Evolutionary conservation across 306 rosid species (phyloP).

Genomic region (Amphicarpaea edgeworthii): DNA sequence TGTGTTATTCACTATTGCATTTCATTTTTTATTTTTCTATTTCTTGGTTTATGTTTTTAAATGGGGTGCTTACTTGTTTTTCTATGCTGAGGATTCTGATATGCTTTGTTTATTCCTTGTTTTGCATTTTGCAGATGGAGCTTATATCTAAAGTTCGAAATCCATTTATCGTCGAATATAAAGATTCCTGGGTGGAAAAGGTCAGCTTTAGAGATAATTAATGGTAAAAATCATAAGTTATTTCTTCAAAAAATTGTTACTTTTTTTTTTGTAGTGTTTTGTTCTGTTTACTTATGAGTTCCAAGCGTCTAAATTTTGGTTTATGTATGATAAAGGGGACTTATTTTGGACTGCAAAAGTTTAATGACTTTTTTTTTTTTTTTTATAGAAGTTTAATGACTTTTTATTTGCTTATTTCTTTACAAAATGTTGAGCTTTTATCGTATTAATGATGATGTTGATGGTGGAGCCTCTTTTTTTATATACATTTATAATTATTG

Average conservation of each 20-base stretch:
- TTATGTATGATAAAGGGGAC: not conserved
- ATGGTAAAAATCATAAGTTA: not conserved
- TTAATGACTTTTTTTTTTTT: constrained; percentile 17
- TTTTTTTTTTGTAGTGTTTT: constrained; percentile 23
- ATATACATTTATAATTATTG: constrained; percentile 18
- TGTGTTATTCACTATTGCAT: not conserved
- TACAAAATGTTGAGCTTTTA: constrained; percentile 7
- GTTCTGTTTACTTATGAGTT: constrained; percentile 24
- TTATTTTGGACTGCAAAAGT: constrained; percentile 1
- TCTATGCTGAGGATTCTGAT: not conserved
- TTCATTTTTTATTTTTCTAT: not conserved
- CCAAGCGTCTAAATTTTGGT: not conserved
- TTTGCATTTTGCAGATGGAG: constrained; percentile 82
- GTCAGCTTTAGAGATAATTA: constrained; percentile 35
- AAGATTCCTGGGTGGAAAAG: constrained; percentile 99
- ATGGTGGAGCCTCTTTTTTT: not conserved
- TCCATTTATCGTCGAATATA: constrained; percentile 93
- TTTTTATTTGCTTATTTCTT: constrained; percentile 12
- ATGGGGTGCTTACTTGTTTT: not conserved
- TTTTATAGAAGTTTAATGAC: constrained; percentile 10
- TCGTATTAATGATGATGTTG: not conserved
- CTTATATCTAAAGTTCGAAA: constrained; percentile 82
- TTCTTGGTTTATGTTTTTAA: constrained; percentile 14
- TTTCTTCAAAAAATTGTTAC: not conserved
- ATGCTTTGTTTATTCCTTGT: constrained; percentile 35